phyloP scores from a whole-genome alignment of 768 basidiomycete species.

The Hericium coralloides region DNA sequence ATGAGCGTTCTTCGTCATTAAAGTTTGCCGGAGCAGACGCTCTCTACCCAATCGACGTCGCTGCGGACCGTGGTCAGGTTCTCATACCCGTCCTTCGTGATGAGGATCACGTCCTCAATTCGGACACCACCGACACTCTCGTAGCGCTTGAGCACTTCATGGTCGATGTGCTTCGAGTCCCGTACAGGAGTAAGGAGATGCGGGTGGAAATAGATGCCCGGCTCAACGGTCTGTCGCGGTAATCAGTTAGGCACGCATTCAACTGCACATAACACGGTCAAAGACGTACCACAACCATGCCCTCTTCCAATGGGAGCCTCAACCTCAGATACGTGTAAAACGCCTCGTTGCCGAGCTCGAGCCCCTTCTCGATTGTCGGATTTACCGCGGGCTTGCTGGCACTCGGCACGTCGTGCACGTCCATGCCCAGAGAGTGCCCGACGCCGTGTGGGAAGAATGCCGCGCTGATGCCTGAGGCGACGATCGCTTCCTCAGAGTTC shows the following conservation, averaged over 20 bases:
- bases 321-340: conserved; percentile 80
- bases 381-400: conserved; percentile 67
- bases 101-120: conserved; percentile 86
- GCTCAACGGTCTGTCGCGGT: conserved; percentile 69
- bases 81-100: conserved; percentile 66
- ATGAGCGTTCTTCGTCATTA: conserved; percentile 7
- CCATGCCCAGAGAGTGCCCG: conserved; percentile 86
- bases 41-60: conserved; percentile 77
- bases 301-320: conserved; percentile 56
- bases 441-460: conserved; percentile 95
- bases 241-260: conserved; percentile 1
- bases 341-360: conserved; percentile 36
- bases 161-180: conserved; percentile 58
- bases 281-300: conserved; percentile 78
- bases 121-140: conserved; percentile 84
- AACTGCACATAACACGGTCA: neutral
- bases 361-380: conserved; percentile 33
- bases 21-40: conserved; percentile 61
- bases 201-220: conserved; percentile 81
- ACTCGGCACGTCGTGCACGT: conserved; percentile 87
- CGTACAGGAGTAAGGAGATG: conserved; percentile 62
- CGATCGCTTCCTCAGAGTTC: conserved; percentile 59
- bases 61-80: conserved; percentile 83
- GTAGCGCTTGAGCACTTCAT: conserved; percentile 59
- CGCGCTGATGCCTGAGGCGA: conserved; percentile 65